These are phyloP conservation scores for Paecilomyces sp. DNA, from an alignment of 2,329 filamentous ascomycete species.

Conservation along the genomic window DNA sequence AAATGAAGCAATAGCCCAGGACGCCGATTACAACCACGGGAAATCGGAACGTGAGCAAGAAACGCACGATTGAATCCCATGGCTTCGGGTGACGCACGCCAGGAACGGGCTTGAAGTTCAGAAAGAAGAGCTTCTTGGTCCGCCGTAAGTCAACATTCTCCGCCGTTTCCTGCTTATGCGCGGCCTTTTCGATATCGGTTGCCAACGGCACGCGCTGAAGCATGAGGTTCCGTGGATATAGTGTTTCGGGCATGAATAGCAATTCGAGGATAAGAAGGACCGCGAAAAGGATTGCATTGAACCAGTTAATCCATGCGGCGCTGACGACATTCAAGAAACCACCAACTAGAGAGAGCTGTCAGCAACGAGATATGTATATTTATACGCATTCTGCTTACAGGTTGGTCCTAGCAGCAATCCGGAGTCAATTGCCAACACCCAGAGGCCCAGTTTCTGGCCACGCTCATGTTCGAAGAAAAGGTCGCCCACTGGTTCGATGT, in stretches of 20 bases:
- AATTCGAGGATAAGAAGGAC: slow-evolving; percentile 43
- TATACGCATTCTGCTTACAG: slow-evolving; percentile 18
- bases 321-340: slow-evolving; percentile 45
- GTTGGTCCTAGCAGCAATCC: slow-evolving; percentile 45
- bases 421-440: slow-evolving; percentile 50
- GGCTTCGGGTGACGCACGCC: slow-evolving; percentile 46
- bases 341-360: slow-evolving; percentile 33
- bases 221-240: slow-evolving; percentile 49
- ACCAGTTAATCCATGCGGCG: slow-evolving; percentile 48
- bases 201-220: slow-evolving; percentile 27
- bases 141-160: slow-evolving; percentile 18
- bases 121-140: slow-evolving; percentile 38
- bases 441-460: slow-evolving; percentile 49
- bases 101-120: slow-evolving; percentile 42
- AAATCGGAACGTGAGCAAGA: slow-evolving; percentile 42
- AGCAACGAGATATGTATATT: slow-evolving; percentile 17
- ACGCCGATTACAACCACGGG: slow-evolving; percentile 41
- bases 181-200: slow-evolving; percentile 21
- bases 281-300: slow-evolving; percentile 48
- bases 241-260: slow-evolving; percentile 48
- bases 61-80: slow-evolving; percentile 41
- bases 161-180: slow-evolving; percentile 8
- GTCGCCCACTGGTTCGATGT: slow-evolving; percentile 38
- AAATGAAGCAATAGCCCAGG: slow-evolving; percentile 45
- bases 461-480: slow-evolving; percentile 52